A percentile compares a stretch with the other conserved stretches of the same genome.
These are phyloP conservation scores for Kluyveromyces siamensis DNA, from an alignment of 805 yeast genomes.

Conservation along the genomic window DNA sequence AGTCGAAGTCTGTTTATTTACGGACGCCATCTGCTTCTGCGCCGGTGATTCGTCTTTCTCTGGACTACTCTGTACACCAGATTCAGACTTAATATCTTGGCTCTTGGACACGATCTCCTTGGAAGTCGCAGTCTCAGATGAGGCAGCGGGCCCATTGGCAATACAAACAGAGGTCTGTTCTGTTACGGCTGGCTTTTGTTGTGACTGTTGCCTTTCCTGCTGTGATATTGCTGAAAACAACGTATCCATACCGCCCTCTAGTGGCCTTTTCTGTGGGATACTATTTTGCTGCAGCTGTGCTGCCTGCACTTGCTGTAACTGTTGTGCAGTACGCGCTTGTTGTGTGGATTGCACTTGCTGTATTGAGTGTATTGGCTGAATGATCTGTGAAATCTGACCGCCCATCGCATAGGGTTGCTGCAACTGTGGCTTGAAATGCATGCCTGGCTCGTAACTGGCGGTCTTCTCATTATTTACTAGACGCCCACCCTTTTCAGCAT, in stretches of 20 bases:
- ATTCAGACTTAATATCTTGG: too few species aligned
- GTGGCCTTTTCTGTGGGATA: conserved; percentile 22
- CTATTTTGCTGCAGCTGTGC: conserved; percentile 5
- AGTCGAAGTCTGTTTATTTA: too few species aligned
- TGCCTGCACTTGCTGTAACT: conserved; percentile 9
- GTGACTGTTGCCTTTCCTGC: conserved; percentile 3
- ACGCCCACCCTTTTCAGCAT: conserved; percentile 24
- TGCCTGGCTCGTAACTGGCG: background rate
- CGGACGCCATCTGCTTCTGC: too few species aligned
- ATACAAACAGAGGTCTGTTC: background rate
- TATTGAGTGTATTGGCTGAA: conserved; percentile 9
- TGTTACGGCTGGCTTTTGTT: background rate
- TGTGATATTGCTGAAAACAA: conserved; percentile 17
- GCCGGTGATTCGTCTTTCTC: too few species aligned
- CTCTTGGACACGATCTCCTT: too few species aligned
- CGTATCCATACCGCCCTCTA: conserved; percentile 23
- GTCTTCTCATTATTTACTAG: background rate
- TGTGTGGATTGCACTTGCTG: conserved; percentile 16
- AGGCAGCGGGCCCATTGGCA: too few species aligned
- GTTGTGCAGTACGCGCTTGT: conserved; percentile 17
- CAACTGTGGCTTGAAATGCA: conserved; percentile 3
- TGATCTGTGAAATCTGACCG: conserved; percentile 8
- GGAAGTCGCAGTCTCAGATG: too few species aligned
- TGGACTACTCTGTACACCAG: too few species aligned
- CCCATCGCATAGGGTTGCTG: conserved; percentile 3